Evolutionary conservation across 352 stramenopile genomes (phyloP).

Genomic region (Discostella stelligera): DNA sequence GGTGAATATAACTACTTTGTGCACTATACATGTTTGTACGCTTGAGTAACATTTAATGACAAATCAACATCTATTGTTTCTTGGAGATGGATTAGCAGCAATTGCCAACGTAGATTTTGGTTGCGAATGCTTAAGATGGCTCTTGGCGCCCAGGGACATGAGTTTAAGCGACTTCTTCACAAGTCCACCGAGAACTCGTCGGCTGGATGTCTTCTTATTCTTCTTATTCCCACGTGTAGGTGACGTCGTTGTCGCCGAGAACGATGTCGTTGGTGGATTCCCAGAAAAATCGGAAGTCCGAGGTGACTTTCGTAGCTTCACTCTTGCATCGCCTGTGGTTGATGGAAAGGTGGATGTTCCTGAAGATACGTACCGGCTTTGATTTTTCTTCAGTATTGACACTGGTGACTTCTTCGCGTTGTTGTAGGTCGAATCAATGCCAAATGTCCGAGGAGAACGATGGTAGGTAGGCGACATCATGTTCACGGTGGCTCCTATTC

Average conservation of each 20-base stretch:
- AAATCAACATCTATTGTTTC: background rate
- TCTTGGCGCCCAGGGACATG: background rate
- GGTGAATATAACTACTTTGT: too few relatives aligned
- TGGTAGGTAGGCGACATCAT: slow-evolving; percentile 4
- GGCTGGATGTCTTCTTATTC: background rate
- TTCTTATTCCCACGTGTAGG: background rate
- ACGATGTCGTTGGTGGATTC: background rate
- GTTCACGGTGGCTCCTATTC: background rate
- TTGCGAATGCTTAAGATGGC: background rate
- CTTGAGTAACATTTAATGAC: background rate
- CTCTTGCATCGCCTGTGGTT: background rate
- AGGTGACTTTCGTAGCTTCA: slow-evolving; percentile 1
- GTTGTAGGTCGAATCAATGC: background rate
- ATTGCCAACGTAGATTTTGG: background rate
- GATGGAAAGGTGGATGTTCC: background rate
- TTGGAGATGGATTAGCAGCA: background rate
- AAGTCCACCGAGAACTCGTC: background rate
- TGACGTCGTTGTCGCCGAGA: background rate
- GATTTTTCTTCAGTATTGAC: background rate
- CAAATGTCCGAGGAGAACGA: background rate
- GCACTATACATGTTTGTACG: background rate
- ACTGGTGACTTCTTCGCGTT: background rate
- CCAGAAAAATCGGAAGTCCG: background rate
- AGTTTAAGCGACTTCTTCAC: slow-evolving; percentile 3
- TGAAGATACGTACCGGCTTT: background rate